Conservation (phyloP, 257 asterid species). For the Anisodus acutangulus region DNA sequence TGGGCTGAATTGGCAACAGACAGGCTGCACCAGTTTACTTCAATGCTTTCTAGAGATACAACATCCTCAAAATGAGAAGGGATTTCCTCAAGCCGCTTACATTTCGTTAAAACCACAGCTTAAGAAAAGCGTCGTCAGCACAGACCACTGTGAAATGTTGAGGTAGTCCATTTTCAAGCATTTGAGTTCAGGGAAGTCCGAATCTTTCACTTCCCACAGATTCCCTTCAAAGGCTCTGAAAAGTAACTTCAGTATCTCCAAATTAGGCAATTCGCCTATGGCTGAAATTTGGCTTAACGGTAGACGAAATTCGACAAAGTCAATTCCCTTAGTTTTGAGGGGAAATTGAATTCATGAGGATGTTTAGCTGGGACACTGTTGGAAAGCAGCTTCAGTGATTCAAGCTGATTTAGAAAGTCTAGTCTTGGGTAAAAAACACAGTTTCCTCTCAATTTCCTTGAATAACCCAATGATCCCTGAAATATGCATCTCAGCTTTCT, state of each 20-base stretch:
- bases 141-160: neutral
- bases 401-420: no score
- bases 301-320: neutral
- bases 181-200: neutral
- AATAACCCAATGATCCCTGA: neutral
- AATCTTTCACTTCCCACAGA: neutral
- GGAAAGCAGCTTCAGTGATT: no score
- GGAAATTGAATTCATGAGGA: no score
- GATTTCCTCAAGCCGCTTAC: neutral
- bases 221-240: neutral
- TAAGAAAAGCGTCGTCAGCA: neutral
- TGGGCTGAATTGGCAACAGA: neutral
- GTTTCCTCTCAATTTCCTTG: no score
- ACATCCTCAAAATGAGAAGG: neutral
- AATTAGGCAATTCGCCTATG: neutral
- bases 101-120: constrained; percentile 3
- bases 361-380: no score
- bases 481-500: neutral
- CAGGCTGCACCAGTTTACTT: neutral
- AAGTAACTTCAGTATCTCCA: neutral
- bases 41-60: neutral
- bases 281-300: neutral
- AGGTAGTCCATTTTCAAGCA: neutral
- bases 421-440: no score
- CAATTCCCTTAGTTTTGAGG: no score